These are phyloP conservation scores for Inga leiocalycina DNA, from an alignment of 306 rosid genomes.

Conservation along the genomic window DNA sequence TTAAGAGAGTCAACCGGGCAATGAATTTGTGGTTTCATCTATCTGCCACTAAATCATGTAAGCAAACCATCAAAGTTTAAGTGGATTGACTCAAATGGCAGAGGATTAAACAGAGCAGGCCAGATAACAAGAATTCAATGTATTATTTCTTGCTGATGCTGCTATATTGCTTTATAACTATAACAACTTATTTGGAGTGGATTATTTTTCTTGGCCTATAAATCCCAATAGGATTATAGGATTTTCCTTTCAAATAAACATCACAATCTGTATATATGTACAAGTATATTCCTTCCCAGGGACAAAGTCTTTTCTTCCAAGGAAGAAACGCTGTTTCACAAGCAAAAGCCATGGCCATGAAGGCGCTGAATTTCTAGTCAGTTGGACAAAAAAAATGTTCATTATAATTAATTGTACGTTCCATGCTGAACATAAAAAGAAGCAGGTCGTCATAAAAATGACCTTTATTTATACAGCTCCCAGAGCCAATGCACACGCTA, in stretches of 20 bases:
- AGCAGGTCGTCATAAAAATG: conserved; percentile 4
- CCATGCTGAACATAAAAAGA: conserved; percentile 8
- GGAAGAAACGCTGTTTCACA: not conserved
- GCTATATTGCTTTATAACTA: not conserved
- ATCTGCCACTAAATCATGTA: not conserved
- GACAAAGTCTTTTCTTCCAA: not conserved
- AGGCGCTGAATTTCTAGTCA: conserved; percentile 17
- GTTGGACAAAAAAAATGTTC: not conserved
- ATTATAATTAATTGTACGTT: not conserved
- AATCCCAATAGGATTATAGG: not conserved
- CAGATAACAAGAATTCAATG: too few species aligned
- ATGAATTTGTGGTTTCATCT: conserved; percentile 18
- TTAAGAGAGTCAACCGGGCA: conserved; percentile 34
- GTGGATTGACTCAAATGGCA: not conserved
- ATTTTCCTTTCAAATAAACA: not conserved
- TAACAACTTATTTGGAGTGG: not conserved
- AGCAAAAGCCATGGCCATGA: not conserved
- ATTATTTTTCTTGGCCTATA: not conserved
- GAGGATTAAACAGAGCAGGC: not conserved
- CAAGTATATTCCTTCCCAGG: not conserved
- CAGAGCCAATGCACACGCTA: conserved; percentile 38
- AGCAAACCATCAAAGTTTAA: not conserved
- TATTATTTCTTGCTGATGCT: too few species aligned
- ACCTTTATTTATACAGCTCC: conserved; percentile 51
- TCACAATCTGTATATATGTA: not conserved